A percentile compares a stretch with the other conserved stretches of the same genome.
Conservation (phyloP, 2,329 filamentous ascomycete genomes). For the Chaetothyriales sp. region DNA sequence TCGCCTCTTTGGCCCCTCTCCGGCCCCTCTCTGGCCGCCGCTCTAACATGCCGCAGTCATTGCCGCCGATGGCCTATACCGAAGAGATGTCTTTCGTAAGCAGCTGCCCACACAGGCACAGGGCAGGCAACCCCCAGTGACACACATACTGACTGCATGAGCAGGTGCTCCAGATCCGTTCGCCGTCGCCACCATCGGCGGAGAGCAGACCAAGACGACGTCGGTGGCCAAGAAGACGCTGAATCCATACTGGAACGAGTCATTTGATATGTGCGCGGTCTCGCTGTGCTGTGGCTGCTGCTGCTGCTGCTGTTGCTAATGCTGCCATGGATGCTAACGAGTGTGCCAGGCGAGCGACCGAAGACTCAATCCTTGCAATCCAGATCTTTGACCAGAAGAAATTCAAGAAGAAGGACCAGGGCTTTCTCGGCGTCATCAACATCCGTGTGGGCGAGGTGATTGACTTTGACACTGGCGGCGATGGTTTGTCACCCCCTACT, state of each 20-base stretch:
- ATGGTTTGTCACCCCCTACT: slow-evolving; percentile 52
- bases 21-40: slow-evolving; percentile 6
- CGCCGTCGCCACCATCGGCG: slow-evolving; percentile 89
- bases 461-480: slow-evolving; percentile 73
- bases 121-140: background rate
- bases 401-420: slow-evolving; percentile 99
- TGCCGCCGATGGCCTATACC: slow-evolving; percentile 94
- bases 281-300: background rate
- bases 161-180: slow-evolving; percentile 94
- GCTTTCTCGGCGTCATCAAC: slow-evolving; percentile 94
- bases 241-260: slow-evolving; percentile 99
- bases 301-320: too few species aligned
- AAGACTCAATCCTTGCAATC: slow-evolving; percentile 91
- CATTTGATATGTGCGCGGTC: slow-evolving; percentile 76
- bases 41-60: slow-evolving; percentile 53
- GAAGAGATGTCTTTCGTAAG: slow-evolving; percentile 97
- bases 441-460: slow-evolving; percentile 89
- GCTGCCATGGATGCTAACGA: slow-evolving; percentile 1
- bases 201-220: slow-evolving; percentile 97
- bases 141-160: background rate
- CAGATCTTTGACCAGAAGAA: slow-evolving; percentile 99
- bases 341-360: slow-evolving; percentile 58
- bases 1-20: slow-evolving; percentile 9
- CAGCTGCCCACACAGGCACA: slow-evolving; percentile 21
- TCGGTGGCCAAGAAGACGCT: slow-evolving; percentile 91